Evolutionary conservation across 768 basidiomycete genomes (phyloP).

Genomic region (Pisolithus microcarpus): DNA sequence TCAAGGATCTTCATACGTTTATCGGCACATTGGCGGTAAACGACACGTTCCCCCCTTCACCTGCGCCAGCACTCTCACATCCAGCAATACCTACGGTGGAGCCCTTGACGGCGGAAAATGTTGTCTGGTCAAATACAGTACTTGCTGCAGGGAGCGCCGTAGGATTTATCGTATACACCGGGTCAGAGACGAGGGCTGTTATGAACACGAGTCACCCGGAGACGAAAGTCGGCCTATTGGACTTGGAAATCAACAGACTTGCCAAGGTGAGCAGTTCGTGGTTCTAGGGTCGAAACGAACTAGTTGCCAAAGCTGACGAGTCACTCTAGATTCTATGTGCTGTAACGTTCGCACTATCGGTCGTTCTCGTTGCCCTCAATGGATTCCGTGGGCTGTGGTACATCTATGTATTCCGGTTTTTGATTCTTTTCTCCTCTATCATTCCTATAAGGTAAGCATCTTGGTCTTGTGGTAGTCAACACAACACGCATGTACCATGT

Average conservation of each 20-base stretch:
- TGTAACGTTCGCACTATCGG: conserved; percentile 86
- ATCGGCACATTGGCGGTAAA: conserved; percentile 85
- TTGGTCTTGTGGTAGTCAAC: neutral
- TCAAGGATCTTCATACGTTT: conserved; percentile 95
- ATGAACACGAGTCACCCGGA: conserved; percentile 98
- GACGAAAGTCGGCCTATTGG: conserved; percentile 88
- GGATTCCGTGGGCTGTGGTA: conserved; percentile 96
- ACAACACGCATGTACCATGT: neutral
- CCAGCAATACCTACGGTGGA: conserved; percentile 47
- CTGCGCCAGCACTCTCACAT: conserved; percentile 26
- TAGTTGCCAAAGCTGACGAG: neutral
- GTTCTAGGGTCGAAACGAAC: neutral
- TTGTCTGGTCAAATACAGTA: conserved; percentile 96
- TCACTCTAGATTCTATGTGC: conserved; percentile 75
- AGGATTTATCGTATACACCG: conserved; percentile 92
- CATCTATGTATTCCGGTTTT: conserved; percentile 91
- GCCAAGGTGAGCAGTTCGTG: conserved; percentile 62
- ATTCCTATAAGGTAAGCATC: conserved; percentile 91
- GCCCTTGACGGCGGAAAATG: conserved; percentile 91
- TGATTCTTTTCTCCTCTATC: conserved; percentile 97
- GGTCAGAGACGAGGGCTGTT: conserved; percentile 89
- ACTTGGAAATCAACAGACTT: conserved; percentile 90
- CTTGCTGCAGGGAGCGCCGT: conserved; percentile 91
- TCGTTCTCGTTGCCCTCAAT: conserved; percentile 90
- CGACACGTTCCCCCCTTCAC: conserved; percentile 6